These are phyloP conservation scores for Saccharomyces kudriavzevii DNA, from an alignment of 805 yeast genomes.

Conservation along the genomic window DNA sequence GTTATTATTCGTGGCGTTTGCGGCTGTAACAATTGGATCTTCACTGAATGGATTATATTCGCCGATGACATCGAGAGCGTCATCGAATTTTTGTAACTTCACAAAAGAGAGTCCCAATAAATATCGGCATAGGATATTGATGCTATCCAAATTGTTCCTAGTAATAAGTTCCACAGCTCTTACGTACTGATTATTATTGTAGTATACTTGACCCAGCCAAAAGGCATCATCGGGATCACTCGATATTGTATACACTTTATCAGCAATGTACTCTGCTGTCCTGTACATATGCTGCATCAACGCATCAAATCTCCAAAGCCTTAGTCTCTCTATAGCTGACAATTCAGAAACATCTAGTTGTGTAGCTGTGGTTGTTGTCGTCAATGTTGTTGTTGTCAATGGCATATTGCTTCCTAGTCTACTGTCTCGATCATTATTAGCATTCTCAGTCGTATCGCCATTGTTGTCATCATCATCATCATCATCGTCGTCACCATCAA, in stretches of 20 bases:
- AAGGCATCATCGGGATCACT: constrained; percentile 88
- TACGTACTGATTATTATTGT: constrained; percentile 63
- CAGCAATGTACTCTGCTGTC: constrained; percentile 88
- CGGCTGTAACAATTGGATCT: constrained; percentile 6
- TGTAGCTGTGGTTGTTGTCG: constrained; percentile 12
- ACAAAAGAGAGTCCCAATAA: constrained; percentile 68
- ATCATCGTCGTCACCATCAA: constrained; percentile 1
- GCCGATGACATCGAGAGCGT: constrained; percentile 79
- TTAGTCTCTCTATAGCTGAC: constrained; percentile 74
- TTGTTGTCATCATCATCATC: not conserved
- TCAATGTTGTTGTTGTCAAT: constrained; percentile 16
- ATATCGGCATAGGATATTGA: constrained; percentile 69
- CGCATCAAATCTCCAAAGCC: constrained; percentile 93
- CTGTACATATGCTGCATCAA: constrained; percentile 82
- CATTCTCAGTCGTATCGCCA: constrained; percentile 1
- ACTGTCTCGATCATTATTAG: not conserved
- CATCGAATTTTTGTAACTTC: constrained; percentile 73
- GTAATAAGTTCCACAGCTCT: constrained; percentile 69
- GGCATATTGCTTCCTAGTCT: constrained; percentile 5
- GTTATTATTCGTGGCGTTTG: not conserved
- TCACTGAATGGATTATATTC: constrained; percentile 66
- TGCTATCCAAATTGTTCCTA: constrained; percentile 43
- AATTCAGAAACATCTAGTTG: constrained; percentile 24
- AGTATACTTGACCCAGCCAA: constrained; percentile 90
- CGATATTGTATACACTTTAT: constrained; percentile 77